Percentiles rank a stretch among this genome's conserved stretches.
Evolutionary conservation across 768 basidiomycete genomes (phyloP).

Genomic region (Suillus placidus): DNA sequence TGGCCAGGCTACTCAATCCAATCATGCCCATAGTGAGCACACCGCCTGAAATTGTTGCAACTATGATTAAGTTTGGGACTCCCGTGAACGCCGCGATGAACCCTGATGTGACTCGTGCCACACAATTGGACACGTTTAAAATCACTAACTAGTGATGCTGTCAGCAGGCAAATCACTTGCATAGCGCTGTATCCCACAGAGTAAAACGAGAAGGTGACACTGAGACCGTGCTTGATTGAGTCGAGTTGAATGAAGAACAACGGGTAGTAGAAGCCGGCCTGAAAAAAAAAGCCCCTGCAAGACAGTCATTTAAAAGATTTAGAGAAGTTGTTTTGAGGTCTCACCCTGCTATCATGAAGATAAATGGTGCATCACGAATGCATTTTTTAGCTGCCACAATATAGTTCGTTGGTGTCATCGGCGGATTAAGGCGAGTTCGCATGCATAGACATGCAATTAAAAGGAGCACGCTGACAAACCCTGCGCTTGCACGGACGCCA

Average conservation of each 20-base stretch:
- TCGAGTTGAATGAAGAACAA: constrained; percentile 56
- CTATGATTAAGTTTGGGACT: constrained; percentile 43
- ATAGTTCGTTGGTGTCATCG: constrained; percentile 14
- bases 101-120: constrained; percentile 36
- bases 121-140: constrained; percentile 29
- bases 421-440: constrained; percentile 40
- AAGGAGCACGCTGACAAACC: constrained; percentile 38
- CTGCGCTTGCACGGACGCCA: constrained; percentile 46
- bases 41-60: constrained; percentile 33
- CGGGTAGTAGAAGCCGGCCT: constrained; percentile 47
- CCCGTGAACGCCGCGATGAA: constrained; percentile 40
- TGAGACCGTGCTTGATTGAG: constrained; percentile 47
- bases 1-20: constrained; percentile 36
- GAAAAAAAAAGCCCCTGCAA: constrained; percentile 17
- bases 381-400: constrained; percentile 5
- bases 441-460: constrained; percentile 30
- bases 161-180: neutral
- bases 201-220: constrained; percentile 49
- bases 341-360: constrained; percentile 8
- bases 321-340: neutral
- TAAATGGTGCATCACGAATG: constrained; percentile 8
- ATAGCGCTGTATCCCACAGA: constrained; percentile 33
- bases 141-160: constrained; percentile 30
- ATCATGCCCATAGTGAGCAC: constrained; percentile 45
- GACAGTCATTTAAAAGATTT: neutral